phyloP scores from a whole-genome alignment of 495 filamentous ascomycete species.

The Astrocystis sublimbata region DNA sequence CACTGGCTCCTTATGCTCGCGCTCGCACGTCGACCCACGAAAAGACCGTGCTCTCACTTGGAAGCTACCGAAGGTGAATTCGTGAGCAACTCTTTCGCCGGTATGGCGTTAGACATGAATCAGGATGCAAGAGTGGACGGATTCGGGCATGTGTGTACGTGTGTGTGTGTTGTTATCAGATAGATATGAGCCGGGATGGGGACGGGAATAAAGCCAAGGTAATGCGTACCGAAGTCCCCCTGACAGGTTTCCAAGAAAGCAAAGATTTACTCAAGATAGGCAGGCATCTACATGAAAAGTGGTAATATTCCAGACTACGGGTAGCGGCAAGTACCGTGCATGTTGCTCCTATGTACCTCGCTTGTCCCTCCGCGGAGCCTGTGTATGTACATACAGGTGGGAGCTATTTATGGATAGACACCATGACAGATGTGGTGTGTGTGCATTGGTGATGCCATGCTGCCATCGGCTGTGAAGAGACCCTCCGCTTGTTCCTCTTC shows the following conservation, averaged over 20 bases:
- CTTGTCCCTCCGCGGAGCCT: neutral
- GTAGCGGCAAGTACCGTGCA: neutral
- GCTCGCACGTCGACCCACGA: neutral
- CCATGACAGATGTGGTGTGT: too few species aligned
- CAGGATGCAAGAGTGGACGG: neutral
- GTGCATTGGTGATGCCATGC: too few species aligned
- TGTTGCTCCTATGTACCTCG: conserved; percentile 6
- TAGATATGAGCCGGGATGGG: neutral
- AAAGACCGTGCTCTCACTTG: neutral
- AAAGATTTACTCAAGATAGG: neutral
- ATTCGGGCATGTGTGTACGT: neutral
- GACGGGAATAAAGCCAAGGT: neutral
- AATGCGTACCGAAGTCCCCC: neutral
- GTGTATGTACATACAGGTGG: neutral
- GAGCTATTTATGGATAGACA: neutral
- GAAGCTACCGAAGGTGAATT: neutral
- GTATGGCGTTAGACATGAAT: neutral
- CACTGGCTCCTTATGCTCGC: neutral
- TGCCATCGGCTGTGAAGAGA: too few species aligned
- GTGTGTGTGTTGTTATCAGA: neutral
- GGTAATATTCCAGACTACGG: neutral
- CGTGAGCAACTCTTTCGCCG: neutral
- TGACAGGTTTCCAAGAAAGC: neutral
- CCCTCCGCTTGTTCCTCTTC: neutral
- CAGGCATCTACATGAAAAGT: neutral